phyloP scores from a whole-genome alignment of 2,329 filamentous ascomycete species.

The Purpureocillium takamizusanense region DNA sequence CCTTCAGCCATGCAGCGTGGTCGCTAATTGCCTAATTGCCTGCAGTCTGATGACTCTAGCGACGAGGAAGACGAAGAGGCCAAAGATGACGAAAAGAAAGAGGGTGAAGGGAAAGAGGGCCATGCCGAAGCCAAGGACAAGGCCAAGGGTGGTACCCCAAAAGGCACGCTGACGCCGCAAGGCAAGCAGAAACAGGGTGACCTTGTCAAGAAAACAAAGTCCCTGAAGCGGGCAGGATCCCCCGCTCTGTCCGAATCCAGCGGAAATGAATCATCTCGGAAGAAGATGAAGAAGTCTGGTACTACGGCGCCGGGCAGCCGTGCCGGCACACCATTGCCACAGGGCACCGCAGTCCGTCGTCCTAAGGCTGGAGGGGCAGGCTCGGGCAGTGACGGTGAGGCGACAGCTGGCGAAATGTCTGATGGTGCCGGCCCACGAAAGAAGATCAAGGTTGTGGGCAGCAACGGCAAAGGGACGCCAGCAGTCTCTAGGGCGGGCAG shows the following conservation, averaged over 20 bases:
- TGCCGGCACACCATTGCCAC: conserved; percentile 44
- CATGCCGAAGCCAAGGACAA: conserved; percentile 41
- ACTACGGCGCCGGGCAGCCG: conserved; percentile 41
- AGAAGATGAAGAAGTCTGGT: conserved; percentile 60
- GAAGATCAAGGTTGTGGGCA: conserved; percentile 45
- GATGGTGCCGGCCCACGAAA: conserved; percentile 42
- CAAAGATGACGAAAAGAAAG: conserved; percentile 54
- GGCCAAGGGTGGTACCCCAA: conserved; percentile 49
- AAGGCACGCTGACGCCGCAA: conserved; percentile 53
- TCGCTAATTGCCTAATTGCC: conserved; percentile 13
- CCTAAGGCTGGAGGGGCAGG: conserved; percentile 36
- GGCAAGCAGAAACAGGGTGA: conserved; percentile 35
- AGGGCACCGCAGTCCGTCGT: conserved; percentile 27
- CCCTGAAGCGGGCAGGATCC: conserved; percentile 76
- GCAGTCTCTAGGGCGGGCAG: conserved; percentile 53
- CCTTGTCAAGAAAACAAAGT: conserved; percentile 42
- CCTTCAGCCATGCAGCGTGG: neutral
- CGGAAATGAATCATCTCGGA: conserved; percentile 80
- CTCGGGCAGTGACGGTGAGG: conserved; percentile 64
- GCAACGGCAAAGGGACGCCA: conserved; percentile 41
- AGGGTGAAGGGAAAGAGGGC: conserved; percentile 51
- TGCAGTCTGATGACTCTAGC: conserved; percentile 37
- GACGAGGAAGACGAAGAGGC: conserved; percentile 26
- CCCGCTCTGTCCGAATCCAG: conserved; percentile 85
- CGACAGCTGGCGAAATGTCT: conserved; percentile 58